Percentiles rank a stretch among this genome's conserved stretches.
Conservation (phyloP, 2,329 filamentous ascomycete species). For the Aspergillus arachidicola region DNA sequence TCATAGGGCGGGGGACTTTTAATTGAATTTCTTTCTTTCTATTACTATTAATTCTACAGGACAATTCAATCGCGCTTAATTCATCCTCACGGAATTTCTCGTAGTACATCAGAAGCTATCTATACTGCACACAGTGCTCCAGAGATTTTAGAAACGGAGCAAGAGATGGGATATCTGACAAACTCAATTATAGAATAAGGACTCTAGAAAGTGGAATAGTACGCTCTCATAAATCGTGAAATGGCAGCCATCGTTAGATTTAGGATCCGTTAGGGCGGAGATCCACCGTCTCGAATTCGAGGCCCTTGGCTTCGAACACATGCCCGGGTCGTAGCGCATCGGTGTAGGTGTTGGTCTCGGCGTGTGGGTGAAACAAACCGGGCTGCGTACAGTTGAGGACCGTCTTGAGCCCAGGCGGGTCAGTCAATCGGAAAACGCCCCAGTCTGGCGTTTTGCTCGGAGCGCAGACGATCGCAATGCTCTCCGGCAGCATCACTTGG, state of each 20-base stretch:
- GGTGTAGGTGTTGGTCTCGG: constrained; percentile 73
- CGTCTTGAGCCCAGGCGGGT: constrained; percentile 86
- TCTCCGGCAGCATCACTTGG: constrained; percentile 95
- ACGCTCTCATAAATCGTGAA: constrained; percentile 11
- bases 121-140: background rate
- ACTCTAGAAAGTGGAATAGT: constrained; percentile 1
- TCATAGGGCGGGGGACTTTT: background rate
- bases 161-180: background rate
- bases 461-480: constrained; percentile 94
- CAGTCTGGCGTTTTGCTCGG: constrained; percentile 75
- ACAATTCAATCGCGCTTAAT: background rate
- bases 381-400: constrained; percentile 76
- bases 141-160: background rate
- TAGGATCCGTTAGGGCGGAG: constrained; percentile 43
- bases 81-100: background rate
- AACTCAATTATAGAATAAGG: background rate
- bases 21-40: background rate
- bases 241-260: constrained; percentile 8
- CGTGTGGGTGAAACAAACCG: constrained; percentile 82
- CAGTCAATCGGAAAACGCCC: constrained; percentile 89
- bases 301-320: constrained; percentile 67
- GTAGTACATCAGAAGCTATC: background rate
- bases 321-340: constrained; percentile 71
- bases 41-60: no score
- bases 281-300: constrained; percentile 71